Conservation (phyloP, 192 early-diverging fungal genomes). For the Backusella liffmaniae region DNA sequence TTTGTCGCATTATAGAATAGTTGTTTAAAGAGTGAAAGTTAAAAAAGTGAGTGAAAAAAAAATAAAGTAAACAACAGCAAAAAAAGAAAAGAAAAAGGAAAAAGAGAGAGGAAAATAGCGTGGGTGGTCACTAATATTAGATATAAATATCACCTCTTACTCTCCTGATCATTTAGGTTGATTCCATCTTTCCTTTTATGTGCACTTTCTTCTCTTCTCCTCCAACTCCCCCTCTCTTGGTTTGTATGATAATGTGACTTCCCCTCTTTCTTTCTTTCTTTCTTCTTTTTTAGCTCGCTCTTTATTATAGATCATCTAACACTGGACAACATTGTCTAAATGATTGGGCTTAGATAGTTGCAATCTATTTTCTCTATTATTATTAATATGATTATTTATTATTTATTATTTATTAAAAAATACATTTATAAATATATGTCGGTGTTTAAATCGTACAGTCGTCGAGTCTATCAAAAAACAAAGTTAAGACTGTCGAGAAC, state of each 20-base stretch:
- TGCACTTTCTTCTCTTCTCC: not conserved
- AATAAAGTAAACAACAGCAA: not conserved
- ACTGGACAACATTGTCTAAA: not conserved
- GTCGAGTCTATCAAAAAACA: not conserved
- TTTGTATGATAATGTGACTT: not conserved
- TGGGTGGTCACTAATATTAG: constrained; percentile 5
- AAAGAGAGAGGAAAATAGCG: not conserved
- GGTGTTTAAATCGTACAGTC: not conserved
- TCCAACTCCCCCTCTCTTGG: not conserved
- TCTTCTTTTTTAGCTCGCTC: not conserved
- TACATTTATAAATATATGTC: not conserved
- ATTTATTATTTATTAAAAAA: too few species aligned
- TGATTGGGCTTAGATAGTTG: not conserved
- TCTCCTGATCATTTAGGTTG: not conserved
- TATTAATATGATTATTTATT: not conserved
- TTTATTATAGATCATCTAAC: not conserved
- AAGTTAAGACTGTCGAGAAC: not conserved
- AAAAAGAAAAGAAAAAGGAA: not conserved
- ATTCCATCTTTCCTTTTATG: constrained; percentile 6
- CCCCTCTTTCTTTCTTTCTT: not conserved
- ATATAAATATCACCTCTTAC: not conserved
- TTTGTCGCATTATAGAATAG: not conserved
- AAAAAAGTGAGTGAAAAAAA: not conserved
- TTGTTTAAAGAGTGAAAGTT: not conserved
- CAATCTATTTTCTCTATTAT: not conserved